Evolutionary conservation across 495 filamentous ascomycete genomes (phyloP), one percentile per base, ranked within the genome.

Genomic region (Penicillium maclennaniae): DNA sequence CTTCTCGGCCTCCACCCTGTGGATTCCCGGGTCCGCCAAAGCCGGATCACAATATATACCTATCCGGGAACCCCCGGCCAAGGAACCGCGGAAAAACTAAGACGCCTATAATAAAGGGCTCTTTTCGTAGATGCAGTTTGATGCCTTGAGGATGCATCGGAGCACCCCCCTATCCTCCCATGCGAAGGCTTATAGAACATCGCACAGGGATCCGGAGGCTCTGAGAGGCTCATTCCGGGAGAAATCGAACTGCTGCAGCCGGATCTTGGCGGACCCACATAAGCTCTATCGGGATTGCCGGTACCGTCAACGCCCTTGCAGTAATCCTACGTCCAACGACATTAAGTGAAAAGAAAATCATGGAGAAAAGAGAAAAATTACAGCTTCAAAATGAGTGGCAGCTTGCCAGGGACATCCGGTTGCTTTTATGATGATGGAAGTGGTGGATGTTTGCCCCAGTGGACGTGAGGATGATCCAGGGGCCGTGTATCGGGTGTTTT

Each of bases 201-300:
- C 27, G 27, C n/a, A 23, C 19, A 45, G 42, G 34, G 42, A 21
- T 43, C 48, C 36, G 48, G 60, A 60, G 63, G 60, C 63, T 64
- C 58, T 61, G 54, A 47, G 37, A 40, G 38, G 38, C 38, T 26
- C 46, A 49, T 51, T 60, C 60, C 43, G 48, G 47, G 39, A 47
- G 37, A 51, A 43, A 44, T 51, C 43, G 47, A 49, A 52, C 53
- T 40, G 56, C 49, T 54, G 53, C 54, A 64, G 56, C 44, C 55
- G 47, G 63, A 55, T 50, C 55, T 66, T 61, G 63, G 61, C 62
- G 51, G 63, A 64, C 63, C 63, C 61, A 64, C 63, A 66, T 47
- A 57, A 66, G 63, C 63, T 66, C 53, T 43, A 55, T 58, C 46
- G 25, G 47, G 58, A 38, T 40, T 54, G 57, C 55, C 52, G 59